phyloP scores from a whole-genome alignment of 1,139 yeast genomes.

The Taphrina betulina region DNA sequence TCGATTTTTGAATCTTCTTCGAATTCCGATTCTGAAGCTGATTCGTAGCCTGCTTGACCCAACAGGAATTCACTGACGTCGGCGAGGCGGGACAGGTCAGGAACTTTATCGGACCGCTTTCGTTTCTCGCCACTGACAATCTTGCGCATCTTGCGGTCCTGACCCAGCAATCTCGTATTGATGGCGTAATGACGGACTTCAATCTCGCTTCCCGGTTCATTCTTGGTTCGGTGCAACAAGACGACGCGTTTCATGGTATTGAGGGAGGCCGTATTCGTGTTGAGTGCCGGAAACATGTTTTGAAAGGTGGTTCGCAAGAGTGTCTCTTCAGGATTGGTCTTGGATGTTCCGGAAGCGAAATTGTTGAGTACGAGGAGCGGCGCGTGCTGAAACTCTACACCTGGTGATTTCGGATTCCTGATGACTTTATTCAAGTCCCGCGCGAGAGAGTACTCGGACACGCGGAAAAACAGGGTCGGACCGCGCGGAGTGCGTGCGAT shows the following conservation, averaged over 20 bases:
- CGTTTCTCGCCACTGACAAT: conserved; percentile 51
- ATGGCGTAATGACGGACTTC: conserved; percentile 90
- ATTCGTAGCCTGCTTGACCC: conserved; percentile 75
- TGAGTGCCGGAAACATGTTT: conserved; percentile 91
- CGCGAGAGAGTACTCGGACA: conserved; percentile 72
- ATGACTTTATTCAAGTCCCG: conserved; percentile 74
- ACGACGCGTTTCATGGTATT: conserved; percentile 77
- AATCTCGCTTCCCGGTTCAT: conserved; percentile 65
- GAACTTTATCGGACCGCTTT: conserved; percentile 58
- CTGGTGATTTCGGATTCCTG: conserved; percentile 66
- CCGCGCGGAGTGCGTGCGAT: conserved; percentile 89
- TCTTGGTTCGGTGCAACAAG: conserved; percentile 62
- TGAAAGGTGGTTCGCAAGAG: conserved; percentile 87
- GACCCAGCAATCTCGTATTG: conserved; percentile 82
- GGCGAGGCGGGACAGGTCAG: conserved; percentile 63
- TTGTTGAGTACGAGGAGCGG: conserved; percentile 69
- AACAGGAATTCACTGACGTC: conserved; percentile 83
- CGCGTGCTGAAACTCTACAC: conserved; percentile 67
- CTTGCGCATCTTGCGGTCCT: conserved; percentile 74
- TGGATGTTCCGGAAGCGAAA: conserved; percentile 36
- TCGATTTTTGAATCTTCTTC: conserved; percentile 87
- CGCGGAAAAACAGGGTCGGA: conserved; percentile 83
- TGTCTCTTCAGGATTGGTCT: conserved; percentile 53
- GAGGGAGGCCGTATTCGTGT: conserved; percentile 73
- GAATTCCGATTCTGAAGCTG: conserved; percentile 88